Conservation (phyloP, 495 filamentous ascomycete genomes). For the Neurospora hispaniola region DNA sequence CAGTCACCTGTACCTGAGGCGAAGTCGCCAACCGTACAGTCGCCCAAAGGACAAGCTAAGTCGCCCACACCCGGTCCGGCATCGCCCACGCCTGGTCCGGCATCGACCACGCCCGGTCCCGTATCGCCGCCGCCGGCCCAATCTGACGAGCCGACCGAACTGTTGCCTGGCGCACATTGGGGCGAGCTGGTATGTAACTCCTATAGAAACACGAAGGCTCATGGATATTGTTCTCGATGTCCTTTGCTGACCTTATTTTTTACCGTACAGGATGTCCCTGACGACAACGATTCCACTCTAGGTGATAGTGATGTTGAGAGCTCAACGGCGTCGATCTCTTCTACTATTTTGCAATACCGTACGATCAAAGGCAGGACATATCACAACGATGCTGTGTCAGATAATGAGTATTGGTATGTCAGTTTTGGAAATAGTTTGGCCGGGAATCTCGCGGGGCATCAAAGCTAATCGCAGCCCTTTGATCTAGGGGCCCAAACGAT, state of each 20-base stretch:
- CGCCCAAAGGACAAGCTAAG: background rate
- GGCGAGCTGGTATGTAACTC: background rate
- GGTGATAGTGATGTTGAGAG: conserved; percentile 19
- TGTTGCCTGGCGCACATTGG: background rate
- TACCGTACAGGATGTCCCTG: background rate
- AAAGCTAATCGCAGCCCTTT: background rate
- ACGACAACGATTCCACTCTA: conserved; percentile 28
- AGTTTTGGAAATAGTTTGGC: background rate
- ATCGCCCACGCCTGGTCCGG: background rate
- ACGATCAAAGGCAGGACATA: conserved; percentile 20
- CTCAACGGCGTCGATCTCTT: conserved; percentile 20
- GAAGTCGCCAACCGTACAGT: background rate
- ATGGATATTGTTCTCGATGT: background rate
- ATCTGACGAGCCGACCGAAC: background rate
- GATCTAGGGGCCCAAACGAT: conserved; percentile 24
- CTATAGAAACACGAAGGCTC: background rate
- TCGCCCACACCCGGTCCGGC: background rate
- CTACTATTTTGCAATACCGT: conserved; percentile 25
- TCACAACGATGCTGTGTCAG: conserved; percentile 12
- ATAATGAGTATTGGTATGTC: conserved; percentile 20
- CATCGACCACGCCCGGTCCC: too few relatives aligned
- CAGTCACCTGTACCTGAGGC: background rate
- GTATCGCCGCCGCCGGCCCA: background rate
- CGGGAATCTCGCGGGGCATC: background rate
- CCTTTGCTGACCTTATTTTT: background rate